phyloP scores from a whole-genome alignment of 208 protist genomes.

The Histomonas meleagridis region DNA sequence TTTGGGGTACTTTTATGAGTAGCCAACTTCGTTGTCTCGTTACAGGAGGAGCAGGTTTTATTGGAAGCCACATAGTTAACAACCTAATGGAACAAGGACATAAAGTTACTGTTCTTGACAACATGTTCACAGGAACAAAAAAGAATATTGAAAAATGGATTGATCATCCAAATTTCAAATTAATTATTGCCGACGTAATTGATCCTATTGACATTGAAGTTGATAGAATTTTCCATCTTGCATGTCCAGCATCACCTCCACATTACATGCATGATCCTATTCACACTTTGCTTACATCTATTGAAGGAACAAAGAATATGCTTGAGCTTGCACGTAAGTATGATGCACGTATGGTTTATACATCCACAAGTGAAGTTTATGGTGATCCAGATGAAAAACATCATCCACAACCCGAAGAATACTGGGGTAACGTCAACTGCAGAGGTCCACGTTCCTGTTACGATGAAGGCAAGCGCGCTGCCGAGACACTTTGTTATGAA shows the following conservation, averaged over 20 bases:
- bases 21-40: slow-evolving; percentile 36
- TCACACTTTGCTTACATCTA: slow-evolving; percentile 73
- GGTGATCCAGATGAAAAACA: slow-evolving; percentile 61
- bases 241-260: slow-evolving; percentile 71
- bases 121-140: slow-evolving; percentile 66
- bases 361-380: slow-evolving; percentile 79
- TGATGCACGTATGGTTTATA: slow-evolving; percentile 59
- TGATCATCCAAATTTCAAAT: slow-evolving; percentile 63
- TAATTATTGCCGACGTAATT: slow-evolving; percentile 65
- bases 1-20: too few relatives aligned
- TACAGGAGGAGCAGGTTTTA: slow-evolving; percentile 79
- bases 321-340: slow-evolving; percentile 66
- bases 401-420: slow-evolving; percentile 70
- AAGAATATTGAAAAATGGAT: slow-evolving; percentile 60
- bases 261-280: slow-evolving; percentile 74
- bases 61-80: slow-evolving; percentile 75
- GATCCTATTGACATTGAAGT: slow-evolving; percentile 50
- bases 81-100: slow-evolving; percentile 56
- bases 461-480: slow-evolving; percentile 81
- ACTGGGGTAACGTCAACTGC: slow-evolving; percentile 69
- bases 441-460: slow-evolving; percentile 66
- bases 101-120: slow-evolving; percentile 63
- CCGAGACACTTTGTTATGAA: slow-evolving; percentile 72
- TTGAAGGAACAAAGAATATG: slow-evolving; percentile 74
- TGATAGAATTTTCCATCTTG: slow-evolving; percentile 76